A percentile compares a stretch with the other conserved stretches of the same genome.
Conservation (phyloP, 805 yeast genomes). For the Cyberlindnera bimundalis region DNA sequence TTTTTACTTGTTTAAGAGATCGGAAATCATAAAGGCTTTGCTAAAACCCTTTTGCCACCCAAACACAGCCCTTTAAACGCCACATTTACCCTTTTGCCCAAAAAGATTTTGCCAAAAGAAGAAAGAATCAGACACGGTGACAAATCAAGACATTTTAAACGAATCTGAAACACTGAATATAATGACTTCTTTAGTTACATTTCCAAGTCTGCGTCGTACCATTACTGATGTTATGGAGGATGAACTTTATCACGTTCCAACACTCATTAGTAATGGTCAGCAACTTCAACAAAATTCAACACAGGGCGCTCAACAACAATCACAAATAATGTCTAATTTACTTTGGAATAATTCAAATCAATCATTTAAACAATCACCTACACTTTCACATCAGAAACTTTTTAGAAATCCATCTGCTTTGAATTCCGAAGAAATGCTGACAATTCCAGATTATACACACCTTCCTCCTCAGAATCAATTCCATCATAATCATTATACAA, state of each 20-base stretch:
- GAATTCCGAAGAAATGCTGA: conserved; percentile 25
- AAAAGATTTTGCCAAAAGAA: too few relatives aligned
- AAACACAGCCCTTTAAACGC: too few relatives aligned
- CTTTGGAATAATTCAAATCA: conserved; percentile 13
- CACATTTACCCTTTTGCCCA: too few relatives aligned
- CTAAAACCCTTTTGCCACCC: conserved; percentile 2
- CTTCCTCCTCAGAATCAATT: conserved; percentile 2
- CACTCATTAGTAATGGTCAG: conserved; percentile 8
- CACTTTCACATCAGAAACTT: conserved; percentile 14
- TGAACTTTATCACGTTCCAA: conserved; percentile 44
- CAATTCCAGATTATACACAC: conserved; percentile 22
- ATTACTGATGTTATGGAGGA: conserved; percentile 59
- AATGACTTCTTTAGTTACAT: conserved; percentile 47
- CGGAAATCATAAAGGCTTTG: too few relatives aligned
- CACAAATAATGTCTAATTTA: conserved; percentile 9
- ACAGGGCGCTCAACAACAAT: conserved; percentile 2
- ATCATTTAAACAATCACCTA: conserved; percentile 15
- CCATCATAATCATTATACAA: background rate
- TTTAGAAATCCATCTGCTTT: conserved; percentile 23
- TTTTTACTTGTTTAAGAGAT: conserved; percentile 1
- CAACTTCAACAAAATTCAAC: conserved; percentile 1
- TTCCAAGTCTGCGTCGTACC: conserved; percentile 50
- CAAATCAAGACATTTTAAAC: background rate
- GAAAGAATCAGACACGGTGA: too few relatives aligned
- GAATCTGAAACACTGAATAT: background rate